These are phyloP conservation scores for Balamuthia mandrillaris DNA, from an alignment of 208 protist species.

Conservation along the genomic window DNA sequence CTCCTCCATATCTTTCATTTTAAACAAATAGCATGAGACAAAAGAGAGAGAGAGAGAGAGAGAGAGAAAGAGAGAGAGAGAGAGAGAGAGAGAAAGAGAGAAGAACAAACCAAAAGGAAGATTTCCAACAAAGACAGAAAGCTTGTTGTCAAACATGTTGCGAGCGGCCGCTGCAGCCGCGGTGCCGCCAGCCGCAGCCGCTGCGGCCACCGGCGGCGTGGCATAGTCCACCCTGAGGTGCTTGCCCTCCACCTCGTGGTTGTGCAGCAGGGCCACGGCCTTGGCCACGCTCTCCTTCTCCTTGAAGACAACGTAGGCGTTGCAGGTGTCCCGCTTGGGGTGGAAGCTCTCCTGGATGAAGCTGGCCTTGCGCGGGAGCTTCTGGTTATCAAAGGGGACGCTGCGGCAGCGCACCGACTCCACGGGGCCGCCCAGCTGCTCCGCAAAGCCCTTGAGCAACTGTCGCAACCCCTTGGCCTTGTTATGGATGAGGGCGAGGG, in stretches of 20 bases:
- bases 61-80: constrained; percentile 37
- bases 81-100: neutral
- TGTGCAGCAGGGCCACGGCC: neutral
- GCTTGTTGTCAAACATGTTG: neutral
- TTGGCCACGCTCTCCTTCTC: neutral
- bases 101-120: constrained; percentile 42
- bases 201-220: neutral
- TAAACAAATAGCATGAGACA: no score
- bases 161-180: neutral
- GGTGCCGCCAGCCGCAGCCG: neutral
- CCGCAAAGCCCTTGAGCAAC: neutral
- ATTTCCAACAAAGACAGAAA: constrained; percentile 44
- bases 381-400: neutral
- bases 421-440: neutral
- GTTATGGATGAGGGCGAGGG: constrained; percentile 6
- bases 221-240: constrained; percentile 2
- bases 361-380: constrained; percentile 10
- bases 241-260: constrained; percentile 13
- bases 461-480: constrained; percentile 1
- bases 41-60: neutral
- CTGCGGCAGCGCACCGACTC: neutral
- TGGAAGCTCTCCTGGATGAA: constrained; percentile 48
- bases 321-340: constrained; percentile 44
- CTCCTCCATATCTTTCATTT: constrained; percentile 37
- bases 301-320: constrained; percentile 46